phyloP scores from a whole-genome alignment of 2,329 filamentous ascomycete species.

The Fusarium sp. region DNA sequence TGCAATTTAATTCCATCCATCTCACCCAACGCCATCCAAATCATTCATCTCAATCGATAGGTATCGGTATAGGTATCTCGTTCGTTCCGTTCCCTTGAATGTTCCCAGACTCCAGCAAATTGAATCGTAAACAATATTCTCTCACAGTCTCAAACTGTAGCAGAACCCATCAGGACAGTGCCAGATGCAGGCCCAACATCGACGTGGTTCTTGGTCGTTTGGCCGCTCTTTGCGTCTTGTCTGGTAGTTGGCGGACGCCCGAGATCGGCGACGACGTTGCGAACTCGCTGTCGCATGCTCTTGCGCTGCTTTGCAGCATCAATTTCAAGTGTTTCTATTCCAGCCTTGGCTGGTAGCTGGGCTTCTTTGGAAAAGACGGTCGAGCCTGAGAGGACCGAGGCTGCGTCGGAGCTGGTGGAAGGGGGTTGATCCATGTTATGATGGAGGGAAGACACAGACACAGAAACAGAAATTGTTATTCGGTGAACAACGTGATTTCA shows the following conservation, averaged over 20 bases:
- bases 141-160: slow-evolving; percentile 32
- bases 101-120: background rate
- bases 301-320: slow-evolving; percentile 39
- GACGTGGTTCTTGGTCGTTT: slow-evolving; percentile 48
- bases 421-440: slow-evolving; percentile 44
- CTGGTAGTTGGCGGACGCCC: slow-evolving; percentile 53
- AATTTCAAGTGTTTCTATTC: background rate
- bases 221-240: slow-evolving; percentile 54
- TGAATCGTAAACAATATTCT: background rate
- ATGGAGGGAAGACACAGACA: background rate
- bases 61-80: slow-evolving; percentile 2
- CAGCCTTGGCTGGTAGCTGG: slow-evolving; percentile 28
- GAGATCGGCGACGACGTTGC: slow-evolving; percentile 54
- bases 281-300: slow-evolving; percentile 53
- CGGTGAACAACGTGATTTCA: too few relatives aligned
- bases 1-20: slow-evolving; percentile 1
- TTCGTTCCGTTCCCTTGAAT: background rate
- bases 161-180: slow-evolving; percentile 44
- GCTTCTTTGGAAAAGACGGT: slow-evolving; percentile 51
- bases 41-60: background rate
- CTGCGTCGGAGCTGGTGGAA: slow-evolving; percentile 51
- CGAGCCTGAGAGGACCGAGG: slow-evolving; percentile 52
- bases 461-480: too few relatives aligned
- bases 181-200: slow-evolving; percentile 49
- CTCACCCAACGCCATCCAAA: slow-evolving; percentile 13